Conservation (phyloP, 148 eudicot genomes). For the Diospyros kaki region DNA sequence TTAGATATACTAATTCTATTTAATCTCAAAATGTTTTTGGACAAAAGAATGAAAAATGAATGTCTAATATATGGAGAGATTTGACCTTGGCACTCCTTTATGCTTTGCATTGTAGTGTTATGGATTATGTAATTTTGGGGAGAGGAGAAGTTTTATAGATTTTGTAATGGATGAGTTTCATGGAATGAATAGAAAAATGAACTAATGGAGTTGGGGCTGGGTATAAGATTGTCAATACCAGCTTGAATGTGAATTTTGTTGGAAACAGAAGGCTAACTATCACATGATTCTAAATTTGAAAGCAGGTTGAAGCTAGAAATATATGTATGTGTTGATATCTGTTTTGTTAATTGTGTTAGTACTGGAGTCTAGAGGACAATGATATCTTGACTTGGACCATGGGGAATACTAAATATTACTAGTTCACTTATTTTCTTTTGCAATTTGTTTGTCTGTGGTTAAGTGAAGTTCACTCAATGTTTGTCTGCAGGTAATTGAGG, state of each 20-base stretch:
- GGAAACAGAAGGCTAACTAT: too few species aligned
- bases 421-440: neutral
- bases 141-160: neutral
- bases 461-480: constrained; percentile 29
- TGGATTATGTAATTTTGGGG: too few species aligned
- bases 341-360: neutral
- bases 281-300: neutral
- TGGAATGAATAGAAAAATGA: neutral
- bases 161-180: neutral
- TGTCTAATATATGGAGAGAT: too few species aligned
- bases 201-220: too few species aligned
- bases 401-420: neutral
- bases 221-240: too few species aligned
- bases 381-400: neutral
- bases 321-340: neutral
- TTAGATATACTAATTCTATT: too few species aligned
- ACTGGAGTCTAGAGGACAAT: neutral
- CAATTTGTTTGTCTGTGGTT: constrained; percentile 47
- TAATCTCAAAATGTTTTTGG: too few species aligned
- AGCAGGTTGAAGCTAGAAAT: neutral
- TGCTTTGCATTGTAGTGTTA: too few species aligned
- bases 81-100: too few species aligned
- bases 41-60: too few species aligned
- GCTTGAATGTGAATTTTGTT: too few species aligned
- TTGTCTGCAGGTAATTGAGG: constrained; percentile 64